Evolutionary conservation across 2,329 filamentous ascomycete species (phyloP), one percentile per base, ranked within the genome.

Genomic region (Penicillium sp.): DNA sequence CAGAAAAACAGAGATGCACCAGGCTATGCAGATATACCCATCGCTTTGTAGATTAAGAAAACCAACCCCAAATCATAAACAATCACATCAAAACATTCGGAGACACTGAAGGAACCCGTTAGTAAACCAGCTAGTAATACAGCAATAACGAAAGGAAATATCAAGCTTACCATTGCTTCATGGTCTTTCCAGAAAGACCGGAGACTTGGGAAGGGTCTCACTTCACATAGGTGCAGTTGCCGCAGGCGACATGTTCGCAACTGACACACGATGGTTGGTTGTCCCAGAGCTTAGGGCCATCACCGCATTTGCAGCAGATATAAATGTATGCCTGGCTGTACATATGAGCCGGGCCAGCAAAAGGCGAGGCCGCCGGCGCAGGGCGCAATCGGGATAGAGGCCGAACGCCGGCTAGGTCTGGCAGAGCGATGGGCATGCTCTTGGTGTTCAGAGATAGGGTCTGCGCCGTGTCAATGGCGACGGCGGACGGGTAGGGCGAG

Each of bases 221-320:
- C 48, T 72, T 72, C 45, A 71, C 61, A 32, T 61, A 49, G 1
- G 26, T 42, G 62, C 72, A 75, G 12, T 9, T 4, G 5, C 2
- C 0, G 62, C 73, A 75, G 21, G 56, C 60, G 12, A 32, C 30
- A 20, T 75, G 73, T 2, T 62, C 1, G 61, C 73, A 75, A 0
- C 32, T 49, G 2, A 72, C 57, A 45, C 73, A 75, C 17, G 30
- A 37, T 2, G 67, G 61, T 36, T 75, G 69, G 24, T 52, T 36
- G 9, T 68, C 59, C 54, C 58, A 74, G 32, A 72, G 55, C 45
- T 75, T 75, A 0, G 73, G 73, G 0, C 73, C 73, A 34, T 75
- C 72, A 1, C 61, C 32, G 52, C 73, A 75, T 4, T 52, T 1
- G 64, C 73, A 75, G 61, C 73, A 75, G 48, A 70, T 63, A 39